Evolutionary conservation across 257 asterid species (phyloP).

Genomic region (Paraleonurus japonicus): DNA sequence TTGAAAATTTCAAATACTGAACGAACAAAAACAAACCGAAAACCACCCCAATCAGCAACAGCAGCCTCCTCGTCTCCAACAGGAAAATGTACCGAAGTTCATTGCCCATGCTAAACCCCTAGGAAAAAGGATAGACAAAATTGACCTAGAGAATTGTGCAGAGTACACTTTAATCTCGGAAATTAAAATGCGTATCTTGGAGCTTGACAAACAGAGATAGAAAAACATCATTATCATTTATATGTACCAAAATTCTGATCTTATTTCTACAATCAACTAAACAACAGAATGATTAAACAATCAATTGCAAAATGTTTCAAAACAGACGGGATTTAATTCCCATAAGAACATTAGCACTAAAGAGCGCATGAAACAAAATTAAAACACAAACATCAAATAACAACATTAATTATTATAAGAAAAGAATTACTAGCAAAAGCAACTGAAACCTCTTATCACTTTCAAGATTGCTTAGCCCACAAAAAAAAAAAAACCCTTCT

Average conservation of each 20-base stretch:
- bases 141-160: conserved; percentile 29
- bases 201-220: background rate
- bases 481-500: background rate
- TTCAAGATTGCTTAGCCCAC: background rate
- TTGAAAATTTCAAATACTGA: conserved; percentile 56
- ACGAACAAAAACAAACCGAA: conserved; percentile 55
- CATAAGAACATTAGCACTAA: background rate
- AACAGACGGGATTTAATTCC: conserved; percentile 13
- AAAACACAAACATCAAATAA: background rate
- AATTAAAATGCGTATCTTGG: background rate
- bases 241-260: background rate
- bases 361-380: background rate
- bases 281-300: background rate
- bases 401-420: background rate
- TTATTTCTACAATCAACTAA: background rate
- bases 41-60: conserved; percentile 51
- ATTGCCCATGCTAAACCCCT: conserved; percentile 44
- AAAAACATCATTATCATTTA: background rate
- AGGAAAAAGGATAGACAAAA: background rate
- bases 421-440: background rate
- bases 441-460: background rate
- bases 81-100: conserved; percentile 40
- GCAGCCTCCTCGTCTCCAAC: conserved; percentile 50
- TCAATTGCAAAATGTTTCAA: background rate
- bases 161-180: background rate